Percentiles rank a stretch among this genome's conserved stretches.
Evolutionary conservation across 768 basidiomycete genomes (phyloP).

Genomic region (Lactarius pseudohatsudake): DNA sequence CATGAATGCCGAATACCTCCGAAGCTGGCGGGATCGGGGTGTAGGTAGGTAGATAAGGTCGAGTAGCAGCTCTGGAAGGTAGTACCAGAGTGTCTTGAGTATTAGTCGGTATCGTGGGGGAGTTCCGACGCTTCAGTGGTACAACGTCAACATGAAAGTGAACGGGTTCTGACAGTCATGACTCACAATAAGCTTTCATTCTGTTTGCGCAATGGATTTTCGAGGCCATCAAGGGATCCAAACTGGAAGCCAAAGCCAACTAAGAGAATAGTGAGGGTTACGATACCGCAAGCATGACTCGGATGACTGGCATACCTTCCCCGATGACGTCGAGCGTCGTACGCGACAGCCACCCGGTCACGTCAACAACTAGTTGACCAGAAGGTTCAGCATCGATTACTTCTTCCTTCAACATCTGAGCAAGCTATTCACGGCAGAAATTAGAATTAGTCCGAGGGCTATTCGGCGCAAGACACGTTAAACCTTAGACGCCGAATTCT

Average conservation of each 20-base stretch:
- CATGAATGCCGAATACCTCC: conserved; percentile 17
- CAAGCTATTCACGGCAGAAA: conserved; percentile 23
- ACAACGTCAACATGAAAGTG: neutral
- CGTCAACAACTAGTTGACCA: conserved; percentile 18
- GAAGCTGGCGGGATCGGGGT: conserved; percentile 19
- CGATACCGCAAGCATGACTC: neutral
- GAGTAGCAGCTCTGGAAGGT: conserved; percentile 23
- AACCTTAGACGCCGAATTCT: conserved; percentile 28
- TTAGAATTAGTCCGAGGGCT: neutral
- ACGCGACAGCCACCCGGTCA: conserved; percentile 30
- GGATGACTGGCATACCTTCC: conserved; percentile 24
- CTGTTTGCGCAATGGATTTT: conserved; percentile 29
- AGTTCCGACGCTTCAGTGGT: neutral
- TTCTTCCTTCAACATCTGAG: conserved; percentile 31
- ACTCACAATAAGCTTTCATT: conserved; percentile 33
- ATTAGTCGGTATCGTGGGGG: conserved; percentile 8
- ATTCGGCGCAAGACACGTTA: neutral
- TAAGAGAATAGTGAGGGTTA: neutral
- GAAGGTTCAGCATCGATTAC: conserved; percentile 14
- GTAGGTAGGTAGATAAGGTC: conserved; percentile 26
- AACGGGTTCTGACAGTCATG: neutral
- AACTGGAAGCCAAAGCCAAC: conserved; percentile 33
- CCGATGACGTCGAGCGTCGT: conserved; percentile 34
- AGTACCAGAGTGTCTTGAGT: conserved; percentile 26
- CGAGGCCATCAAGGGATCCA: conserved; percentile 29